These are phyloP conservation scores for Urochloa ruziziensis DNA, from an alignment of 176 grass and related monocot genomes.

Conservation along the genomic window DNA sequence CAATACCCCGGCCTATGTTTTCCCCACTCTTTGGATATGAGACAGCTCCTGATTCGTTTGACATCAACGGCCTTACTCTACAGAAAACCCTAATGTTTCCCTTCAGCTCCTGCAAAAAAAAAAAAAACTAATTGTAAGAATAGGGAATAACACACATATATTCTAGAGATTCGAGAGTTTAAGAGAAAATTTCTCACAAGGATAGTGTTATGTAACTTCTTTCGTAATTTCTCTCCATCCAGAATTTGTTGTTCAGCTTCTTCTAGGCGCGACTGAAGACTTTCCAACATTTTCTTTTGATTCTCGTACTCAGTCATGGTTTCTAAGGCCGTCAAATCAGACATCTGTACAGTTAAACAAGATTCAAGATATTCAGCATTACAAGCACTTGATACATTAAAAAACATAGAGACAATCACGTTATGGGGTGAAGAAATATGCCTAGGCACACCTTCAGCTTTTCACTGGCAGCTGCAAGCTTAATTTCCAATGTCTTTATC, in stretches of 20 bases:
- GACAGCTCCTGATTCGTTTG: constrained; percentile 56
- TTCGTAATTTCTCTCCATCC: constrained; percentile 76
- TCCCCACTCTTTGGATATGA: constrained; percentile 77
- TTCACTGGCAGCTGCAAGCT: constrained; percentile 57
- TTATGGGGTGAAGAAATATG: no score
- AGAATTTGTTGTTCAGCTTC: constrained; percentile 71
- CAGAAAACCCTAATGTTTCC: constrained; percentile 96
- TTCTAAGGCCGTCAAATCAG: constrained; percentile 57
- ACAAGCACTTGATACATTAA: background rate
- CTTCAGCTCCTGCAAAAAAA: constrained; percentile 72
- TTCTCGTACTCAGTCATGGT: constrained; percentile 58
- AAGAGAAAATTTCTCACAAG: constrained; percentile 36
- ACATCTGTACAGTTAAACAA: constrained; percentile 40
- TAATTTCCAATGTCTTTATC: constrained; percentile 52
- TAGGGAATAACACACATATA: background rate
- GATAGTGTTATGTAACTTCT: constrained; percentile 84
- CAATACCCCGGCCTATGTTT: constrained; percentile 64
- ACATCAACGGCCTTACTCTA: constrained; percentile 62
- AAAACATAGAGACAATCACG: background rate
- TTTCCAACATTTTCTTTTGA: constrained; percentile 54
- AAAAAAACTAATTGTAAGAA: background rate
- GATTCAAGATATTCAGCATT: background rate
- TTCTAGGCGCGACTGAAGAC: constrained; percentile 48
- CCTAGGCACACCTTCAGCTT: background rate
- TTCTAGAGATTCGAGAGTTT: background rate